Evolutionary conservation across 805 yeast genomes (phyloP).

Genomic region (Alloascoidea hylecoeti): DNA sequence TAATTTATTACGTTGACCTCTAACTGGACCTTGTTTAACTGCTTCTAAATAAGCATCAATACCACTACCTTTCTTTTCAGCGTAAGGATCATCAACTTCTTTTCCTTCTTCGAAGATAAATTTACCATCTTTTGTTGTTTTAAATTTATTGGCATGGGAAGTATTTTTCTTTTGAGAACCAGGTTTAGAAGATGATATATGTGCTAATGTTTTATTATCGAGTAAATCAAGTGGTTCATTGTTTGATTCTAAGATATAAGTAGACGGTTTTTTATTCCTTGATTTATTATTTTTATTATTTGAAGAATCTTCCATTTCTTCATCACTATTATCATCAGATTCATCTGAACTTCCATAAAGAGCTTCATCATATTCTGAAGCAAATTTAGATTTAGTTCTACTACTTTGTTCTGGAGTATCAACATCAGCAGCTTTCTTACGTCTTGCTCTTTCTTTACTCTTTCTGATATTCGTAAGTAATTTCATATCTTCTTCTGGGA

Average conservation of each 20-base stretch:
- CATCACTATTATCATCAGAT: conserved; percentile 35
- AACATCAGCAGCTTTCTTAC: conserved; percentile 32
- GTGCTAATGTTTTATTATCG: conserved; percentile 73
- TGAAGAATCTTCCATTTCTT: conserved; percentile 13
- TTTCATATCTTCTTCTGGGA: conserved; percentile 86
- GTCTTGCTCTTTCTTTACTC: conserved; percentile 70
- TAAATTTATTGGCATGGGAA: conserved; percentile 18
- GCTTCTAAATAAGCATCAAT: conserved; percentile 92
- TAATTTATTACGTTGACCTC: conserved; percentile 86
- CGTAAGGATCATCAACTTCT: conserved; percentile 5
- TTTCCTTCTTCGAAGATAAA: conserved; percentile 41
- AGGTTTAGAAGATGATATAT: conserved; percentile 84
- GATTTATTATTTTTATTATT: conserved; percentile 15
- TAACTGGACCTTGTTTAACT: conserved; percentile 80
- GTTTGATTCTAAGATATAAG: conserved; percentile 56
- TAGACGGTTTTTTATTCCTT: conserved; percentile 19
- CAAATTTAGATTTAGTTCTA: conserved; percentile 30
- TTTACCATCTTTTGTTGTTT: conserved; percentile 39
- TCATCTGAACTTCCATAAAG: conserved; percentile 64
- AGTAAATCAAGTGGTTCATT: conserved; percentile 79
- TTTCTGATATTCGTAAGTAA: conserved; percentile 77
- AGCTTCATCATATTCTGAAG: conserved; percentile 89
- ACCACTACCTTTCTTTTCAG: conserved; percentile 29
- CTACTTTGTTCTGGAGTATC: conserved; percentile 17
- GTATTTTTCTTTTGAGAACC: conserved; percentile 28